phyloP scores from a whole-genome alignment of 345 rosid genomes.

The Limnanthes douglasii region DNA sequence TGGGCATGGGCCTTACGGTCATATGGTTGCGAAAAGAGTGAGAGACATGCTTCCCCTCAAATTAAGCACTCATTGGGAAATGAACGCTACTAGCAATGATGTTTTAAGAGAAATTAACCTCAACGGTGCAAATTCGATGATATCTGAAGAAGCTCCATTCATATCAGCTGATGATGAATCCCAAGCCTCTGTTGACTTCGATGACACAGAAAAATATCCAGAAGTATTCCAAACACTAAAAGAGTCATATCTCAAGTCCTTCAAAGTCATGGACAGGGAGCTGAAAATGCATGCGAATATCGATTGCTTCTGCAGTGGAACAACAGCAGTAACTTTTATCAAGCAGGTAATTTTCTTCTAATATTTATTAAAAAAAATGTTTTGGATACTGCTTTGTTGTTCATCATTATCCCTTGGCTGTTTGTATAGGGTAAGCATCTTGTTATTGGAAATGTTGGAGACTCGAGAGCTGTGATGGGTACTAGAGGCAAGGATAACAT shows the following conservation, averaged over 20 bases:
- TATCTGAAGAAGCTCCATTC: conserved; percentile 39
- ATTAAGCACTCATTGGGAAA: conserved; percentile 62
- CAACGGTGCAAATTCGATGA: conserved; percentile 37
- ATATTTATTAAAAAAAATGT: not conserved
- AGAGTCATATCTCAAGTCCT: conserved; percentile 62
- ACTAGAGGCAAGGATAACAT: conserved; percentile 51
- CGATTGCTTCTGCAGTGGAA: conserved; percentile 93
- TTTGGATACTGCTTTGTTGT: conserved; percentile 6
- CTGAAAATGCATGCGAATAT: conserved; percentile 66
- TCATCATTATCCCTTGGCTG: not conserved
- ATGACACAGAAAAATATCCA: conserved; percentile 29
- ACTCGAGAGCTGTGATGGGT: conserved; percentile 86
- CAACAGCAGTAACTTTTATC: conserved; percentile 81
- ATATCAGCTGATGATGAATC: conserved; percentile 54
- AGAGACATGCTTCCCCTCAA: conserved; percentile 85
- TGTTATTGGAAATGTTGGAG: conserved; percentile 74
- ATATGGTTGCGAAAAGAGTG: conserved; percentile 85
- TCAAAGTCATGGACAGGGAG: conserved; percentile 75
- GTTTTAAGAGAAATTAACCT: conserved; percentile 44
- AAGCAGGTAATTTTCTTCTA: conserved; percentile 71
- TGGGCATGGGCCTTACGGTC: conserved; percentile 98
- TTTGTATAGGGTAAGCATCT: conserved; percentile 62
- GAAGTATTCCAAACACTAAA: conserved; percentile 37
- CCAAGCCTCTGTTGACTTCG: conserved; percentile 33
- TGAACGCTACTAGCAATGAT: conserved; percentile 32